Percentiles rank a stretch among this genome's conserved stretches.
Evolutionary conservation across 164 flowering plant genomes (phyloP).

Genomic region (Akebia trifoliata): DNA sequence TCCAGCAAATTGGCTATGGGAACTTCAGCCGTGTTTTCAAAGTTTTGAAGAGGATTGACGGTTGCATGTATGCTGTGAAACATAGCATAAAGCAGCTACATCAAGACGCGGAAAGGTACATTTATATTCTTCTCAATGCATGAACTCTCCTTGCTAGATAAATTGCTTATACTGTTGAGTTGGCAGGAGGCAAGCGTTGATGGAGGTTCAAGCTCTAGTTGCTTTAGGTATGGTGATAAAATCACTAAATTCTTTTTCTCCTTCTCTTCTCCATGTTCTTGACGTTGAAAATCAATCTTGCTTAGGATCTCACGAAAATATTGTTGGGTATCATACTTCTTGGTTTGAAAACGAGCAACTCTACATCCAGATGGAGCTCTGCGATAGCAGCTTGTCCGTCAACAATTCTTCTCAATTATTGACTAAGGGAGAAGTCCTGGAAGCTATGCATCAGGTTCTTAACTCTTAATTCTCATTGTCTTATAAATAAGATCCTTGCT

Average conservation of each 20-base stretch:
- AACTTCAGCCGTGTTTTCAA: constrained; percentile 86
- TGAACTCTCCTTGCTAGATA: constrained; percentile 4
- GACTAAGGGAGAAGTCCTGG: constrained; percentile 54
- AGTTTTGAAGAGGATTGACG: constrained; percentile 89
- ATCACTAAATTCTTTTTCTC: background rate
- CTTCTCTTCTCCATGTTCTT: background rate
- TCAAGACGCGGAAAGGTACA: constrained; percentile 82
- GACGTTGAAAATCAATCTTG: background rate
- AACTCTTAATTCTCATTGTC: too few species aligned
- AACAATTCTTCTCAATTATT: constrained; percentile 25
- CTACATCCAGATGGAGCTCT: constrained; percentile 93
- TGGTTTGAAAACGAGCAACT: constrained; percentile 97
- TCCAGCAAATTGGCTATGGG: constrained; percentile 85
- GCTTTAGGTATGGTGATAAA: constrained; percentile 57
- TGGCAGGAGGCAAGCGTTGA: constrained; percentile 79
- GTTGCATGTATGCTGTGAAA: constrained; percentile 96
- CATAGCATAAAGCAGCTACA: constrained; percentile 55
- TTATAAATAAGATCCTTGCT: too few species aligned
- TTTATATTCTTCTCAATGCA: background rate
- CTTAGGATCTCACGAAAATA: constrained; percentile 72
- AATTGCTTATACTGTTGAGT: constrained; percentile 15
- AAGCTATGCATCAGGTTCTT: constrained; percentile 63
- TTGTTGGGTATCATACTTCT: constrained; percentile 75
- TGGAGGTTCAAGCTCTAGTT: constrained; percentile 98
- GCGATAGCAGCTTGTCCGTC: constrained; percentile 69